Evolutionary conservation across 2,329 filamentous ascomycete genomes (phyloP).

Genomic region (Fusarium pseudocircinatum): DNA sequence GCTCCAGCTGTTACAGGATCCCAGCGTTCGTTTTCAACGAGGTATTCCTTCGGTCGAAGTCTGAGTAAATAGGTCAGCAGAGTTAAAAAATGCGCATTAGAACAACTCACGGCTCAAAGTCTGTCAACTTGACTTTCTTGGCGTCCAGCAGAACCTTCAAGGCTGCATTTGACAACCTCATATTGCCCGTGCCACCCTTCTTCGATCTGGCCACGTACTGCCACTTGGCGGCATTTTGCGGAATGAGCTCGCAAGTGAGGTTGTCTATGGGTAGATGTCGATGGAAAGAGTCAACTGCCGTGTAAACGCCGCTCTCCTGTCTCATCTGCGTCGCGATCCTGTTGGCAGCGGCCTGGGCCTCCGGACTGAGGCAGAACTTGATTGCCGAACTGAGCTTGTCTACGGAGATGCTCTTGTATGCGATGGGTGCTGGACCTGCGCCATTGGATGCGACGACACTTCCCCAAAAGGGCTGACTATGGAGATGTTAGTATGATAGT

Average conservation of each 20-base stretch:
- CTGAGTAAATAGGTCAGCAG: neutral
- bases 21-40: neutral
- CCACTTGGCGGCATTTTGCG: neutral
- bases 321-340: neutral
- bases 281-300: neutral
- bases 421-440: conserved; percentile 6
- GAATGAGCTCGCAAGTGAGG: neutral
- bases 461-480: conserved; percentile 29
- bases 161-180: neutral
- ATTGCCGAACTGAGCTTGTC: conserved; percentile 33
- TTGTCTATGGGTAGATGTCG: neutral
- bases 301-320: neutral
- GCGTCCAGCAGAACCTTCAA: neutral
- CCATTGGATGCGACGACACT: conserved; percentile 13
- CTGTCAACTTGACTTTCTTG: neutral
- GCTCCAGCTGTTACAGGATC: neutral
- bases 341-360: conserved; percentile 10
- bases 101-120: neutral
- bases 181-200: neutral
- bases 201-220: neutral
- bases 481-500: too few relatives aligned
- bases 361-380: conserved; percentile 18
- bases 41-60: neutral
- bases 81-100: too few relatives aligned
- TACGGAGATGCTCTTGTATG: conserved; percentile 13